A percentile compares a stretch with the other conserved stretches of the same genome.
Evolutionary conservation across 176 grass and related monocot genomes (phyloP).

Genomic region (Bonia amplexicaulis): DNA sequence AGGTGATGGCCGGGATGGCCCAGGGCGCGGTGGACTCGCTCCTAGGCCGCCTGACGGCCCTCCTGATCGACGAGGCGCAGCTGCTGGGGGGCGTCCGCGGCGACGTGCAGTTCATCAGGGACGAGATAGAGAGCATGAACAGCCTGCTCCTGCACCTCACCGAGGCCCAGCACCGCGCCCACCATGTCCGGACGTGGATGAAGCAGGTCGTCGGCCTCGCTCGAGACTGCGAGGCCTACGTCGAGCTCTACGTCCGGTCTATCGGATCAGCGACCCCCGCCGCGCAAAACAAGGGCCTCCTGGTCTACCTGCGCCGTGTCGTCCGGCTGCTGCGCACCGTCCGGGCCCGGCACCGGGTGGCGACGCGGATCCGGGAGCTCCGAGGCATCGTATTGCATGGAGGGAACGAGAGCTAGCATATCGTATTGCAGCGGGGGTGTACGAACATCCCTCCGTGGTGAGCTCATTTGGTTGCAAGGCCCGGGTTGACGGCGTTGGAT

Average conservation of each 20-base stretch:
- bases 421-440: not conserved
- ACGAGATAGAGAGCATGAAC: constrained; percentile 13
- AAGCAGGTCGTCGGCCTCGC: not conserved
- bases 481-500: too few species aligned
- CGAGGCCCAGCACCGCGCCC: not conserved
- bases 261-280: not conserved
- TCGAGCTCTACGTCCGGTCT: not conserved
- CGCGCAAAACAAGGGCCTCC: not conserved
- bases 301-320: not conserved
- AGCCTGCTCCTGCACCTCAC: not conserved
- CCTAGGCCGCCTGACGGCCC: not conserved
- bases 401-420: too few species aligned
- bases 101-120: constrained; percentile 1
- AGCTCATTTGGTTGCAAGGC: not conserved
- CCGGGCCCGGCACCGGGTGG: too few species aligned
- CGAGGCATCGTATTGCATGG: too few species aligned
- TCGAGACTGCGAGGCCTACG: not conserved
- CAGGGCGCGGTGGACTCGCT: not conserved
- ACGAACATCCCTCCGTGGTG: not conserved
- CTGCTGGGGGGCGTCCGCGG: not conserved
- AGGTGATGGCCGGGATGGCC: not conserved
- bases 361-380: too few species aligned
- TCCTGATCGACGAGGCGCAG: not conserved
- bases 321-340: not conserved
- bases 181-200: not conserved